phyloP scores from a whole-genome alignment of 495 filamentous ascomycete species.

The Aspergillus ostianus region DNA sequence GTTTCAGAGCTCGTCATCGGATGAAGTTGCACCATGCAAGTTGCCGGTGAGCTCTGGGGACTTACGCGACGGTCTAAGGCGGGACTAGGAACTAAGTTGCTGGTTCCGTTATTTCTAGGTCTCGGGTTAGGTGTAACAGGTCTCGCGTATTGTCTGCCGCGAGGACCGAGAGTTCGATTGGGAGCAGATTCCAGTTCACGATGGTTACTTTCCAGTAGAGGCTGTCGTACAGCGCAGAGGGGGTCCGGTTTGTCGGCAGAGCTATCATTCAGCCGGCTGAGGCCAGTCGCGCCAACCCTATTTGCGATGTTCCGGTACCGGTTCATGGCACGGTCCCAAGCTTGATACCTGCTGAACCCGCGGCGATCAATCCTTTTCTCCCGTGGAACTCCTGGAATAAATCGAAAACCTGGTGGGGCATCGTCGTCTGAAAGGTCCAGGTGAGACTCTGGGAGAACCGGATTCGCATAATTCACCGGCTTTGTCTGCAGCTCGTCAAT shows the following conservation, averaged over 20 bases:
- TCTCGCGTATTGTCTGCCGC: conserved; percentile 14
- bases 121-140: conserved; percentile 18
- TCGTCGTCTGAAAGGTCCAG: conserved; percentile 38
- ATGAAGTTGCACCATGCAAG: neutral
- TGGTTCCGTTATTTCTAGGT: conserved; percentile 16
- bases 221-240: conserved; percentile 22
- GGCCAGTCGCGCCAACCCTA: conserved; percentile 16
- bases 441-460: conserved; percentile 17
- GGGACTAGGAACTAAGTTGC: conserved; percentile 6
- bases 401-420: conserved; percentile 36
- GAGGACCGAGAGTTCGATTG: conserved; percentile 14
- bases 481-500: conserved; percentile 34
- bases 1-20: neutral
- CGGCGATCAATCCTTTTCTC: conserved; percentile 40
- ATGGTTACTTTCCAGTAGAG: conserved; percentile 18
- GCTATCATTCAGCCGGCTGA: conserved; percentile 7
- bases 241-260: conserved; percentile 21
- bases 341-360: conserved; percentile 49
- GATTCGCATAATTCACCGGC: conserved; percentile 23
- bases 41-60: conserved; percentile 4
- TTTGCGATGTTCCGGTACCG: conserved; percentile 35
- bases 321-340: conserved; percentile 46
- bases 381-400: conserved; percentile 28
- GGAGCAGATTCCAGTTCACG: conserved; percentile 13
- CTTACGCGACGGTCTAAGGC: conserved; percentile 22